Evolutionary conservation across 495 filamentous ascomycete species (phyloP).

Genomic region (Antarctomyces pellizariae): DNA sequence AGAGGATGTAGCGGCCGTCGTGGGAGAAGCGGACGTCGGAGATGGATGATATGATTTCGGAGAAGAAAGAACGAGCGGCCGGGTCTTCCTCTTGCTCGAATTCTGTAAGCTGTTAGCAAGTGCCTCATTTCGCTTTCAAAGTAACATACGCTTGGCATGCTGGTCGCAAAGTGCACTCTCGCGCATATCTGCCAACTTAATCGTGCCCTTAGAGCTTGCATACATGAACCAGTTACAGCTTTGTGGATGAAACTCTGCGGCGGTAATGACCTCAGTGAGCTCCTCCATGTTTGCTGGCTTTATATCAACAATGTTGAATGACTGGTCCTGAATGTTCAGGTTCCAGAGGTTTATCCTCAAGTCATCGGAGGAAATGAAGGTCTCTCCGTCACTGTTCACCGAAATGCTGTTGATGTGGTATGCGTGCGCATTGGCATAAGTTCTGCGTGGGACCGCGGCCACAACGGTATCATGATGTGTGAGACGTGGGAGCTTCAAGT

Average conservation of each 20-base stretch:
- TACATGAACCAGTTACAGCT: constrained; percentile 99
- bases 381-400: constrained; percentile 97
- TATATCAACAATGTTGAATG: constrained; percentile 99
- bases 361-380: constrained; percentile 96
- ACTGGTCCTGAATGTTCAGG: constrained; percentile 95
- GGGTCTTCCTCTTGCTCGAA: constrained; percentile 99
- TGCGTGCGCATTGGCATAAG: constrained; percentile 93
- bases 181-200: constrained; percentile 96
- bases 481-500: constrained; percentile 79
- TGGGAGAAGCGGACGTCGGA: constrained; percentile 94
- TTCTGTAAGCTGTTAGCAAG: constrained; percentile 26
- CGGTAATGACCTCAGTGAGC: constrained; percentile 94
- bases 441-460: constrained; percentile 81
- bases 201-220: constrained; percentile 94
- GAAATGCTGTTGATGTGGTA: constrained; percentile 99
- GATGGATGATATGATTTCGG: constrained; percentile 97
- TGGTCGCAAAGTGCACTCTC: constrained; percentile 89
- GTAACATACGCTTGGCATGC: constrained; percentile 68
- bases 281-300: constrained; percentile 99
- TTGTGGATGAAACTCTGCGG: constrained; percentile 87
- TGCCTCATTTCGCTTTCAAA: not conserved
- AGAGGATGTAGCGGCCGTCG: constrained; percentile 91
- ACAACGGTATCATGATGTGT: constrained; percentile 98
- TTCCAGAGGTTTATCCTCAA: constrained; percentile 97
- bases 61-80: constrained; percentile 96